phyloP scores from a whole-genome alignment of 345 rosid genomes.

The Lumnitzera racemosa region DNA sequence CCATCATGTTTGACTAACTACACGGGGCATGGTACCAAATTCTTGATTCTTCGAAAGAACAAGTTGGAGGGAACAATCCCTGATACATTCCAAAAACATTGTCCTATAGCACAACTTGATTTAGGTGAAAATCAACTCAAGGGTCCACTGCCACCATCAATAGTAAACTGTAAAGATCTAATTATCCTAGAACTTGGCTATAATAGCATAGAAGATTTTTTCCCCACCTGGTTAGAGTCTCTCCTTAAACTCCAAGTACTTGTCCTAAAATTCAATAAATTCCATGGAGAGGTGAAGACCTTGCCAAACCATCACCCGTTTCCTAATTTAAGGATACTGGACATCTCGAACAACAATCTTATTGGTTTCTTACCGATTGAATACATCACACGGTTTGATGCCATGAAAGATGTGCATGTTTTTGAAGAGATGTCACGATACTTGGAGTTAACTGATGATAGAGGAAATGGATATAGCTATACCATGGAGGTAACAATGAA shows the following conservation, averaged over 20 bases:
- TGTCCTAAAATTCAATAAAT: constrained; percentile 15
- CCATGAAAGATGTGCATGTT: constrained; percentile 4
- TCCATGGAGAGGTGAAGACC: constrained; percentile 6
- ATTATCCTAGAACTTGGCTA: constrained; percentile 20
- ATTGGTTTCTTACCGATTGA: no score
- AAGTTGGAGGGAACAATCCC: constrained; percentile 12
- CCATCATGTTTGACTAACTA: constrained; percentile 18
- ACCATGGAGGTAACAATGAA: constrained; percentile 4
- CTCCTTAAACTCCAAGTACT: constrained; percentile 21
- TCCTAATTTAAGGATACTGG: constrained; percentile 11
- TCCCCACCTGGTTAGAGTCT: constrained; percentile 22
- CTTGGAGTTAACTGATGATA: background rate
- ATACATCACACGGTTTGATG: background rate
- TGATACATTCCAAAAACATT: background rate
- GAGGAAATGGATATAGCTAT: background rate
- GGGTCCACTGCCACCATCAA: constrained; percentile 13
- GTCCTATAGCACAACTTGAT: background rate
- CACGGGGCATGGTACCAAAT: background rate
- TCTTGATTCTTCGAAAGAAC: constrained; percentile 14
- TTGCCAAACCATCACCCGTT: background rate
- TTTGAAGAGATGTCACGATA: background rate
- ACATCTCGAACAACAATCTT: constrained; percentile 10
- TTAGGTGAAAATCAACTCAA: constrained; percentile 15
- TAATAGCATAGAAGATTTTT: constrained; percentile 14
- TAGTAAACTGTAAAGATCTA: constrained; percentile 8